Evolutionary conservation across 768 basidiomycete genomes (phyloP), one percentile per base, ranked within the genome.

Genomic region (Boletales sp.): DNA sequence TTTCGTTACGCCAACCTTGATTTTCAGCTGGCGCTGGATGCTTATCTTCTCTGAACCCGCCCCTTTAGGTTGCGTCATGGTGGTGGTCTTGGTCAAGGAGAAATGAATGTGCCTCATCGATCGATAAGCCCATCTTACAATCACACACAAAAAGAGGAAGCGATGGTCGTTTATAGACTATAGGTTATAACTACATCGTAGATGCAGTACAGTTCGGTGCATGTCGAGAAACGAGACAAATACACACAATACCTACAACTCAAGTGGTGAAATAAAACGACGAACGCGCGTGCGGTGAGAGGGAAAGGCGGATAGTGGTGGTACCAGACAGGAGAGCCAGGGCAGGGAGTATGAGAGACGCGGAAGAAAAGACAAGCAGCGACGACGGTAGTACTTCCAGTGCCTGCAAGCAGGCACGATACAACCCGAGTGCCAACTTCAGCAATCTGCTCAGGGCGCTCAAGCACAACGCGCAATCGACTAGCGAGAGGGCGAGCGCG

Each of bases 11-110:
- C 82, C 82, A 6, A 82, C 60, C 71, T 89, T 90, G 74, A 91
- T 92, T 68, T 81, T 86, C 54, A 93, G 78, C 59, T 90, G 87
- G 46, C 80, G 78, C 44, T 75, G 75, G 43, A 82, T 61, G 27
- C 78, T 69, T 43, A 55, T 13, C 52, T 50, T 55, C 42, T 58
- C 68, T 43, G 58, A 57, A 40, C 19, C 40, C 38, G 40, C 31
- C 57, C 29, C 48, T 36, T 55, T 45, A 10, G 48, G 38, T 46
- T 46, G 19, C 21, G 57, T 50, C 58, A 61, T 66, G n/a, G 40
- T 41, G 48, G 17, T 54, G 21, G 54, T 61, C 8, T 54, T 46
- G 48, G 56, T 53, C 48, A 24, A 50, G 30, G 48, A 52, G 32
- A 34, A 46, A 15, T 27, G 41, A 35, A 21, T 18, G 3, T 15